phyloP scores from a whole-genome alignment of 164 flowering plant genomes.

The Magnolia changhungtana region DNA sequence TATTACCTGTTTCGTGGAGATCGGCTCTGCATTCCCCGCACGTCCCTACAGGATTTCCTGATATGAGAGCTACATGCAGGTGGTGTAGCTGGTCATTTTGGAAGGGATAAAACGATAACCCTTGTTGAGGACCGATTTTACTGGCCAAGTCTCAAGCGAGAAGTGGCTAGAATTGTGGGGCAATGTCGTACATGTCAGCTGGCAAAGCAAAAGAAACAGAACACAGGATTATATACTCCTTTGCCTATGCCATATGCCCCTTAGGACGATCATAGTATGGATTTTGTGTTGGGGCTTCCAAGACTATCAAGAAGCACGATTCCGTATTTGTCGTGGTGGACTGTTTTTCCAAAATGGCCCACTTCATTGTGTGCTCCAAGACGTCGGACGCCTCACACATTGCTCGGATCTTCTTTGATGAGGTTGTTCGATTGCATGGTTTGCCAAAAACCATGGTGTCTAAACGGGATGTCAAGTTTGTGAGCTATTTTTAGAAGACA shows the following conservation, averaged over 20 bases:
- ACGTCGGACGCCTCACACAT: neutral
- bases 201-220: neutral
- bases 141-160: too few species aligned
- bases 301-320: neutral
- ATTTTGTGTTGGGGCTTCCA: slow-evolving; percentile 1
- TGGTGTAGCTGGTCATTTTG: too few species aligned
- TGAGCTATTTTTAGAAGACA: neutral
- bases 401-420: neutral
- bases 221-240: neutral
- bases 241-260: neutral
- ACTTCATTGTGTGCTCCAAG: neutral
- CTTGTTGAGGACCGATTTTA: too few species aligned
- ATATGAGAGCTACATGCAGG: too few species aligned
- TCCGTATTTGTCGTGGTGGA: neutral
- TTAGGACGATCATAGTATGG: slow-evolving; percentile 2
- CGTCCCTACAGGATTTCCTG: too few species aligned
- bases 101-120: too few species aligned
- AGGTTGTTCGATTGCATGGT: slow-evolving; percentile 3
- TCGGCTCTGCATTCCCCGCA: neutral
- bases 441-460: neutral
- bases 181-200: neutral
- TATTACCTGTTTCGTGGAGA: neutral
- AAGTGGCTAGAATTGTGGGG: too few species aligned
- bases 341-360: neutral
- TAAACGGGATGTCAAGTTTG: neutral